phyloP scores from a whole-genome alignment of 768 basidiomycete genomes.

The Tylopilus rubrobrunneus region DNA sequence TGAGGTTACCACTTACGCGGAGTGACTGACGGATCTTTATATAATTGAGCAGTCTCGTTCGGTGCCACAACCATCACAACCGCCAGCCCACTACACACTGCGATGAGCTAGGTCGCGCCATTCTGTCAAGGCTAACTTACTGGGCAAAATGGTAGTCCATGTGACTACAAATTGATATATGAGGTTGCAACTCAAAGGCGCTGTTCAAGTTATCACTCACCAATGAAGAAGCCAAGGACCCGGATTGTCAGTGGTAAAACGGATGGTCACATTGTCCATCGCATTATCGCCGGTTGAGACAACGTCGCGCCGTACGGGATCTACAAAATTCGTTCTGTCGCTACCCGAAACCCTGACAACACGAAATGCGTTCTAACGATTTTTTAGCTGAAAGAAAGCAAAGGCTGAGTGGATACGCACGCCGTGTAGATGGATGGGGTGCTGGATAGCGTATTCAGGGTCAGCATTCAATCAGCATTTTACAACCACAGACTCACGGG shows the following conservation, averaged over 20 bases:
- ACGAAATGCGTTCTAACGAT: conserved; percentile 29
- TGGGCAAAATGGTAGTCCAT: not conserved
- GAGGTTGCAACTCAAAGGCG: no score
- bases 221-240: conserved; percentile 8
- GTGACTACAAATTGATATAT: not conserved
- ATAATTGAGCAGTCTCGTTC: not conserved
- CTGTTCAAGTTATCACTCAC: not conserved
- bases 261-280: conserved; percentile 47
- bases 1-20: not conserved
- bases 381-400: not conserved
- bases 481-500: conserved; percentile 20
- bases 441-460: conserved; percentile 10
- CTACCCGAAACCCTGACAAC: conserved; percentile 34
- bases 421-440: conserved; percentile 39
- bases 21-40: conserved; percentile 2
- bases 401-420: conserved; percentile 19
- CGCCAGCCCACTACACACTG: not conserved
- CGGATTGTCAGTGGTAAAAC: conserved; percentile 49
- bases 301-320: conserved; percentile 35
- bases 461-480: not conserved
- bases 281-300: conserved; percentile 24
- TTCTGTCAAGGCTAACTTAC: not conserved
- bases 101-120: not conserved
- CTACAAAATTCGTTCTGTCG: conserved; percentile 29
- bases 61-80: conserved; percentile 27